Evolutionary conservation across 1,284 basidiomycete species (phyloP), one percentile per base, ranked within the genome.

Genomic region (Fomes fomentarius): DNA sequence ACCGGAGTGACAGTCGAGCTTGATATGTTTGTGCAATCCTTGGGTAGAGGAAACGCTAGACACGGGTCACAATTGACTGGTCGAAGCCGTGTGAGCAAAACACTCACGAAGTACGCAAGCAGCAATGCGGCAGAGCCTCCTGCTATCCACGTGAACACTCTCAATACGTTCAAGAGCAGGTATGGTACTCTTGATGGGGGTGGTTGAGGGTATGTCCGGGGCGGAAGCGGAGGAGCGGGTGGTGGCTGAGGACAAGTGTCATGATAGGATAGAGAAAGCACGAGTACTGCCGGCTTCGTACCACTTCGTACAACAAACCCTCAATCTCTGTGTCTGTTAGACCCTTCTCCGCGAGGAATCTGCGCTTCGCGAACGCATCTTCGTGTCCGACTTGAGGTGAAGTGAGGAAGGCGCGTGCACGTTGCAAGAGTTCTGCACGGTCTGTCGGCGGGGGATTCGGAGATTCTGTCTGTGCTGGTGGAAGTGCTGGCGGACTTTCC

Each of bases 291-390:
- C 24, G 9, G 47, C 33, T 17, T 69, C 79, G 49, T 60, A 90
- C 89, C 62, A 77, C 61, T 57, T 86, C 81, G 40, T 73, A 75
- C 41, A 90, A 67, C 28, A 94, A 72, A 2, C 67, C 67, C 41
- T 84, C 77, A 38, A 92, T 82, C 65, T 94, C 90, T 6, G 53
- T 55, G 5, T 76, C 75, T 15, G 72, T 74, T 45, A 93, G 76
- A 0, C 91, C 91, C 62, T 93, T 90, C 63, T 91, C 89, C 0
- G 64, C 63, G 14, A 94, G 77, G 54, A 94, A 91, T 46, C 71
- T 69, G 7, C 82, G 79, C 64, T 90, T 90, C 6, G 80, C 76
- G 2, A 66, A 54, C 0, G 68, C 48, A 62, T 88, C 83, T 62
- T 89, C 85, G 48, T 80, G 69, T 14, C 77, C 74, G 34, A 89